Percentiles rank a stretch among this genome's conserved stretches.
Evolutionary conservation across 768 basidiomycete genomes (phyloP).

Genomic region (Leccinum uliginosum): DNA sequence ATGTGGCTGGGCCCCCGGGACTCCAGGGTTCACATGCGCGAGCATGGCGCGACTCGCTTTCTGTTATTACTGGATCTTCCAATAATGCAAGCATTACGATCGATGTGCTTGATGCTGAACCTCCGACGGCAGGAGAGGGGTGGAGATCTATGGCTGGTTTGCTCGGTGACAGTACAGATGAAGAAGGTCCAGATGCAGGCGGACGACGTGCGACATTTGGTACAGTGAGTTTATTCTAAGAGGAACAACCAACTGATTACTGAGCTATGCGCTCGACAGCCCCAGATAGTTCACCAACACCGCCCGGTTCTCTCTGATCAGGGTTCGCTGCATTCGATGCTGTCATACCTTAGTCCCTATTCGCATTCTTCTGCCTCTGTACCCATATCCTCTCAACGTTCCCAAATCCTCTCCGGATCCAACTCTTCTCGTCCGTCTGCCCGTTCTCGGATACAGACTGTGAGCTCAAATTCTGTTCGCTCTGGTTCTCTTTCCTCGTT

Average conservation of each 20-base stretch:
- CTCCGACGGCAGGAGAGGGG: constrained; percentile 54
- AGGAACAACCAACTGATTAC: constrained; percentile 4
- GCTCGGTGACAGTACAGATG: constrained; percentile 11
- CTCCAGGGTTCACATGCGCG: constrained; percentile 28
- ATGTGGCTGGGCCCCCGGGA: constrained; percentile 34
- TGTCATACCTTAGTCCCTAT: constrained; percentile 49
- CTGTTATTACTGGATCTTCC: constrained; percentile 29
- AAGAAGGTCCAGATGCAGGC: constrained; percentile 20
- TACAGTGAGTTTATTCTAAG: constrained; percentile 40
- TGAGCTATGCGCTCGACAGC: constrained; percentile 30
- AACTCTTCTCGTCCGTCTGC: constrained; percentile 52
- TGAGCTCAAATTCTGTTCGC: constrained; percentile 38
- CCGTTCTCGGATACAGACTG: constrained; percentile 34
- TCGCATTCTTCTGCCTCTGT: constrained; percentile 50
- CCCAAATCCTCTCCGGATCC: constrained; percentile 45
- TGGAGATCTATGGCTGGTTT: constrained; percentile 53
- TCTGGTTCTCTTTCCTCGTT: constrained; percentile 54
- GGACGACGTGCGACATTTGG: constrained; percentile 59
- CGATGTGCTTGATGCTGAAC: constrained; percentile 66
- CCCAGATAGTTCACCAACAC: constrained; percentile 40
- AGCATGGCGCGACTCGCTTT: constrained; percentile 34
- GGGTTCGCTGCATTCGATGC: constrained; percentile 63
- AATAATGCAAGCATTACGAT: constrained; percentile 37
- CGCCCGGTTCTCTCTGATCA: constrained; percentile 49
- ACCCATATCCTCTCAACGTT: constrained; percentile 42